These are phyloP conservation scores for Erodium moschatum DNA, from an alignment of 441 rosid genomes.

Conservation along the genomic window DNA sequence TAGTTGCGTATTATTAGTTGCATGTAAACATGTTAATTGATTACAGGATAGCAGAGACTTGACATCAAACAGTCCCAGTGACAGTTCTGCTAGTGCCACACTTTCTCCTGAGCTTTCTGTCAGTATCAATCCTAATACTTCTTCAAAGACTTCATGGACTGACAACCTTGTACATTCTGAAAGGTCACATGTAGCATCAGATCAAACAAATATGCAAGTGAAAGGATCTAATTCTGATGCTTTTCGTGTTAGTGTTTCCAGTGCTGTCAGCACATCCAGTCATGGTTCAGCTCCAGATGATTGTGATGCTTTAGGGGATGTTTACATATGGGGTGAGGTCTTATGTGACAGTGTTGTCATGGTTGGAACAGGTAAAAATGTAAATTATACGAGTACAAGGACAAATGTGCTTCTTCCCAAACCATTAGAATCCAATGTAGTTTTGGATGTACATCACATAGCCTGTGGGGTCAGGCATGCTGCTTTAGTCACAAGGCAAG, in stretches of 20 bases:
- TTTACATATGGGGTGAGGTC: constrained; percentile 92
- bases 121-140: constrained; percentile 54
- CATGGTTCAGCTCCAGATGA: constrained; percentile 99
- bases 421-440: constrained; percentile 84
- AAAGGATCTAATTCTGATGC: constrained; percentile 56
- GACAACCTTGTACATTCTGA: constrained; percentile 68
- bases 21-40: constrained; percentile 12
- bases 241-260: constrained; percentile 87
- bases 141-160: constrained; percentile 70
- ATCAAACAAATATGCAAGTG: constrained; percentile 68
- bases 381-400: constrained; percentile 42
- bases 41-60: constrained; percentile 66
- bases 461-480: constrained; percentile 90
- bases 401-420: constrained; percentile 75
- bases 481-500: constrained; percentile 85
- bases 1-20: not conserved
- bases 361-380: constrained; percentile 67
- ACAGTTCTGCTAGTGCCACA: constrained; percentile 86
- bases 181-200: constrained; percentile 85
- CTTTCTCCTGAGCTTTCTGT: constrained; percentile 71
- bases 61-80: constrained; percentile 72
- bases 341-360: constrained; percentile 75
- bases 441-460: constrained; percentile 83
- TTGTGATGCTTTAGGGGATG: constrained; percentile 93
- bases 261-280: constrained; percentile 95